phyloP scores from a whole-genome alignment of 495 filamentous ascomycete species.

The Lasiosphaeris hirsuta region DNA sequence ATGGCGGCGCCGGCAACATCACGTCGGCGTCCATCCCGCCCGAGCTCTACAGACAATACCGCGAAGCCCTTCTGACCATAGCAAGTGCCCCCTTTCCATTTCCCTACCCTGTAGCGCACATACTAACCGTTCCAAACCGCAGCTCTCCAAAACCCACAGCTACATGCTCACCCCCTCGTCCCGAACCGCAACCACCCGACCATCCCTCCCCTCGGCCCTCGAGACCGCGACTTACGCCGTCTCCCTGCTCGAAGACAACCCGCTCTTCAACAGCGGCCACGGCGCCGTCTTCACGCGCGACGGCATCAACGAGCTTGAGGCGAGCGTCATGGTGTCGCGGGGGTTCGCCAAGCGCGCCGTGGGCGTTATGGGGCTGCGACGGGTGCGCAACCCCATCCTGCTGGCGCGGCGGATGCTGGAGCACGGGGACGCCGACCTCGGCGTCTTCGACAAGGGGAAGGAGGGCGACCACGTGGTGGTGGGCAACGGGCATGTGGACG shows the following conservation, averaged over 20 bases:
- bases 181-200: neutral
- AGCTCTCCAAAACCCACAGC: constrained; percentile 33
- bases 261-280: constrained; percentile 80
- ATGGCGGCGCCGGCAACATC: constrained; percentile 85
- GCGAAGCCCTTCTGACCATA: constrained; percentile 61
- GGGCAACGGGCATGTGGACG: constrained; percentile 19
- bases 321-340: constrained; percentile 83
- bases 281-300: constrained; percentile 83
- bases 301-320: constrained; percentile 83
- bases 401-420: constrained; percentile 71
- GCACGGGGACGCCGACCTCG: constrained; percentile 51
- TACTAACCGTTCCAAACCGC: neutral
- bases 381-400: constrained; percentile 74
- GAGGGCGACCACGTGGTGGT: neutral
- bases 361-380: constrained; percentile 66
- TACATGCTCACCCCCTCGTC: constrained; percentile 34
- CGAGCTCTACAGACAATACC: constrained; percentile 56
- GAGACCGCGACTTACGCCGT: constrained; percentile 76
- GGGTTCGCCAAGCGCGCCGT: constrained; percentile 71
- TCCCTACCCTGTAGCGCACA: neutral
- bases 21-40: constrained; percentile 63
- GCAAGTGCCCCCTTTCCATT: constrained; percentile 23
- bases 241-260: constrained; percentile 70
- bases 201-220: constrained; percentile 51
- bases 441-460: constrained; percentile 1